Evolutionary conservation across 1,284 basidiomycete species (phyloP).

Genomic region (Ustilago cynodontis): DNA sequence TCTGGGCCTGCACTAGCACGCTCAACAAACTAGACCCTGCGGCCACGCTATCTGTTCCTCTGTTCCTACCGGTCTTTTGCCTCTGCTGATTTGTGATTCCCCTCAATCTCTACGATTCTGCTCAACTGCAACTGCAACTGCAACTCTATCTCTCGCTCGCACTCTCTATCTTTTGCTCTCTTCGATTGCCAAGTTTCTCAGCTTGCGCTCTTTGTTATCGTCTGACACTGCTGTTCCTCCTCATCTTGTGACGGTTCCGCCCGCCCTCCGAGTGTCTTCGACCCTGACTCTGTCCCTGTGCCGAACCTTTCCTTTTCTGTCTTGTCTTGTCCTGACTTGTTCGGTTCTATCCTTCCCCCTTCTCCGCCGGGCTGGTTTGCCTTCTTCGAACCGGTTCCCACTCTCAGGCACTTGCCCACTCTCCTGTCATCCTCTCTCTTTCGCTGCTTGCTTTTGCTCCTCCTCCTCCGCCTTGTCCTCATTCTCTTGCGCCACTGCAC

Average conservation of each 20-base stretch:
- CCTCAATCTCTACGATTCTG: too few relatives aligned
- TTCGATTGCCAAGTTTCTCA: constrained; percentile 3
- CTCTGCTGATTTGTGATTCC: neutral
- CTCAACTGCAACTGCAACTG: neutral
- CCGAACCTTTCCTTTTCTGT: neutral
- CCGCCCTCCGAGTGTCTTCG: neutral
- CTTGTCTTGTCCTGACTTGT: neutral
- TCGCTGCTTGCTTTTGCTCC: neutral
- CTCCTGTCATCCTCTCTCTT: neutral
- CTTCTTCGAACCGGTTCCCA: neutral
- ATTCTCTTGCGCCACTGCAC: constrained; percentile 4
- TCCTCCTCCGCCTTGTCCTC: neutral
- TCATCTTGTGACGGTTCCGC: neutral
- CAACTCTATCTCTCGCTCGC: neutral
- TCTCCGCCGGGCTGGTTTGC: constrained; percentile 11
- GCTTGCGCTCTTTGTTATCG: neutral
- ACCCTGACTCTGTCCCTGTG: neutral
- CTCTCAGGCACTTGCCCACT: neutral
- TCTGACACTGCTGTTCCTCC: neutral
- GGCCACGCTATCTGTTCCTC: neutral
- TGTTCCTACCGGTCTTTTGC: neutral
- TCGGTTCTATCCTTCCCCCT: constrained; percentile 2
- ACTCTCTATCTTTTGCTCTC: neutral
- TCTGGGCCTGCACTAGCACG: constrained; percentile 2
- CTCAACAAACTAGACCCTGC: constrained; percentile 3